Evolutionary conservation across 2,329 filamentous ascomycete genomes (phyloP), one percentile per base, ranked within the genome.

Genomic region (Penicillium sp.): DNA sequence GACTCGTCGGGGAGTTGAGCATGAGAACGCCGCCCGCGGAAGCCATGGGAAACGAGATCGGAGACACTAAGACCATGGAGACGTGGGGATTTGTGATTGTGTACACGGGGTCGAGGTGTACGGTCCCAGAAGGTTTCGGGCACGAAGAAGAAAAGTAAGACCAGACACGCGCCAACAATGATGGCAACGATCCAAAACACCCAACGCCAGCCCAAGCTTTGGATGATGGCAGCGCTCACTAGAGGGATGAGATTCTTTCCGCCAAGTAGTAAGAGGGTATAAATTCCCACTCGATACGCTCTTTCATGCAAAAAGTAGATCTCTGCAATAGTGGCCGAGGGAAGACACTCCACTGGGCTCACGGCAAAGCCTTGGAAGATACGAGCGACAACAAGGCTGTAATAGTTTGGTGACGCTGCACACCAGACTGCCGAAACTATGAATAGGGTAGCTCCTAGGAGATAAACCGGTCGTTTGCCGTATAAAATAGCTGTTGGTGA

Each of bases 91-190:
- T 74, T 75, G 30, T 59, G 61, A 10, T 67, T 57, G 56, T 74
- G 74, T 30, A 38, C 46, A 19, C 81, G 76, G 18, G 73, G 72
- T 29, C 76, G 74, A 8, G 92, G 91, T 2, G 88, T 87, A 44
- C 93, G 81, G 71, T 97, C 91, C 93, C 93, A 97, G 62, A 96
- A 97, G 0, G 91, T 96, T 74, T 97, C 93, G 0, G 93, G 93
- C 0, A 96, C 90, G 64, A 96, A 96, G 55, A 97, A 79, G 70
- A 96, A 96, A 1, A 97, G 79, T 2, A 96, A 75, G 18, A 84
- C 70, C 35, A 86, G 81, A 56, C 85, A 86, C 44, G 90, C 82
- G 0, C 80, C 90, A 32, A 91, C 88, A 9, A 96, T 77, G 3
- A 96, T 89, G 0, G 91, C 84, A 42, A 96, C 85, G 51, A 96